These are phyloP conservation scores for Castanopsis chinensis DNA, from an alignment of 306 rosid species.

Conservation along the genomic window DNA sequence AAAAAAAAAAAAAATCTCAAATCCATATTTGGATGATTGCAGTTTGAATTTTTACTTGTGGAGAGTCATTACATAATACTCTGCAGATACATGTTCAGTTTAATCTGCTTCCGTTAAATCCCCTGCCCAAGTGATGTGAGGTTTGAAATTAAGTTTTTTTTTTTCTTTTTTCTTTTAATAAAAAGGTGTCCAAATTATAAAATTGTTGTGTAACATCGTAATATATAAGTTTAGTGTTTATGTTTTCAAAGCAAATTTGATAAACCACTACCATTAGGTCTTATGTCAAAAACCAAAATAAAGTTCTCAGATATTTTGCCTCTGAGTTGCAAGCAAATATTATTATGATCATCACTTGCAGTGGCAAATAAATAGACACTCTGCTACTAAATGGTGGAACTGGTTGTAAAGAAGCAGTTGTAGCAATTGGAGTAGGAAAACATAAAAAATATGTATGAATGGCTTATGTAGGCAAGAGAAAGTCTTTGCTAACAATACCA, in stretches of 20 bases:
- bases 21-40: background rate
- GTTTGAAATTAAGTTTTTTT: background rate
- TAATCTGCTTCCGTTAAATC: background rate
- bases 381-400: constrained; percentile 3
- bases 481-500: background rate
- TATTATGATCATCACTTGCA: background rate
- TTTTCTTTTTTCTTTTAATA: background rate
- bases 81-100: background rate
- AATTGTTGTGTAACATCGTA: background rate
- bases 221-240: background rate
- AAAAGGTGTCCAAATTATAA: background rate
- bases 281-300: too few species aligned
- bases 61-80: background rate
- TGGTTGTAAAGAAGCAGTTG: constrained; percentile 6
- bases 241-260: background rate
- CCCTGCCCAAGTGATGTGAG: background rate
- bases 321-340: background rate
- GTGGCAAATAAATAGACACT: background rate
- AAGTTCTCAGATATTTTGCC: background rate
- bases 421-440: background rate
- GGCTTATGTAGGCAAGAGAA: background rate
- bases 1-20: background rate
- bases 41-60: background rate
- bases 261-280: background rate
- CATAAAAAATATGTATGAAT: background rate